Evolutionary conservation across 1,284 basidiomycete genomes (phyloP).

Genomic region (Schizophyllum commune): DNA sequence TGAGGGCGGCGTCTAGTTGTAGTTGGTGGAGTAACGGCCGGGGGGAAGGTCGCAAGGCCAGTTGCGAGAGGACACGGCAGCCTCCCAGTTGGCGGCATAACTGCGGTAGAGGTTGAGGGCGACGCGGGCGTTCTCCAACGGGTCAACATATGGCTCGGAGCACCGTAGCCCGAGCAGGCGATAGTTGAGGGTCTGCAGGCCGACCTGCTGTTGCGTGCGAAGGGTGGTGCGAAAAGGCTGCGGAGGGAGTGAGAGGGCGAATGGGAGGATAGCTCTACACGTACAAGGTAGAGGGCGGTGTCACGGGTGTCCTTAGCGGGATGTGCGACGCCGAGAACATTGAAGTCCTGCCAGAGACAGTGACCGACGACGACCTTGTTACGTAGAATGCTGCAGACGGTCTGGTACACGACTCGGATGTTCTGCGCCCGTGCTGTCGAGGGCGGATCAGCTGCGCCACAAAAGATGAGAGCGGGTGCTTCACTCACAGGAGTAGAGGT

Average conservation of each 20-base stretch:
- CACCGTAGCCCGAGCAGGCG: slow-evolving; percentile 70
- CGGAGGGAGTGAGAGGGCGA: background rate
- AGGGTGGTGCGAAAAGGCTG: slow-evolving; percentile 66
- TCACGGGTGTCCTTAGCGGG: slow-evolving; percentile 74
- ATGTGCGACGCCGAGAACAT: slow-evolving; percentile 77
- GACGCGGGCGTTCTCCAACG: slow-evolving; percentile 70
- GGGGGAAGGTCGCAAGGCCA: slow-evolving; percentile 76
- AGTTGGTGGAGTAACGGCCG: slow-evolving; percentile 71
- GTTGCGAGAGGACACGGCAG: slow-evolving; percentile 44
- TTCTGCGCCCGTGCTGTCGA: slow-evolving; percentile 36
- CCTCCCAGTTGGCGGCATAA: slow-evolving; percentile 58
- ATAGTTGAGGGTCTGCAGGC: slow-evolving; percentile 72
- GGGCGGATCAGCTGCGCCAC: slow-evolving; percentile 2
- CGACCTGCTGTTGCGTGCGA: slow-evolving; percentile 52
- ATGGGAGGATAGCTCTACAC: slow-evolving; percentile 8
- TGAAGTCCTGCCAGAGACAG: slow-evolving; percentile 66
- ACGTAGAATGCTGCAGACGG: slow-evolving; percentile 53
- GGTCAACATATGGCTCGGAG: slow-evolving; percentile 60
- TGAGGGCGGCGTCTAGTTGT: slow-evolving; percentile 29
- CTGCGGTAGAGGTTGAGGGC: slow-evolving; percentile 72
- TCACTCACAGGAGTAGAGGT: slow-evolving; percentile 43
- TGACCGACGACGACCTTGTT: slow-evolving; percentile 68
- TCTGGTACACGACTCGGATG: slow-evolving; percentile 56
- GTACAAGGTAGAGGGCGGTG: slow-evolving; percentile 64
- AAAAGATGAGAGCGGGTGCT: slow-evolving; percentile 1